phyloP scores from a whole-genome alignment of 192 early-diverging fungal genomes.

The Gorgonomyces haynaldii region DNA sequence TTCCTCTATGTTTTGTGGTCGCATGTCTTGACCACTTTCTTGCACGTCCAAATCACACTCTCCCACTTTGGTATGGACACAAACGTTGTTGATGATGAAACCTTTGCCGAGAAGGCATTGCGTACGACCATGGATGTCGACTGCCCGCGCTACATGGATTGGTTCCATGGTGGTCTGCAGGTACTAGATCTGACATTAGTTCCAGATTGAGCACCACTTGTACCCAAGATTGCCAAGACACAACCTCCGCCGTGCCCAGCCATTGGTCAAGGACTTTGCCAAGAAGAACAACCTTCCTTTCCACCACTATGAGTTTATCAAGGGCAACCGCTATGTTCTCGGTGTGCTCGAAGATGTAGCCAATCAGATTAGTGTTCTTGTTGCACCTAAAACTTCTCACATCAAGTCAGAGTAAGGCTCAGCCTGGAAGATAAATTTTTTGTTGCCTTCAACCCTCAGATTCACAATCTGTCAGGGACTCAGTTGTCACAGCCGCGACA shows the following conservation, averaged over 20 bases:
- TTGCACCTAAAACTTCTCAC: not conserved
- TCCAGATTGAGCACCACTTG: conserved; percentile 91
- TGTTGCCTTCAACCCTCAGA: too few species aligned
- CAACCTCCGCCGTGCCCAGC: conserved; percentile 62
- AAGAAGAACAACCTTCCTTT: conserved; percentile 63
- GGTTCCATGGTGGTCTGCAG: conserved; percentile 96
- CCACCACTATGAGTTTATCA: conserved; percentile 67
- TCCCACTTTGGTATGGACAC: conserved; percentile 91
- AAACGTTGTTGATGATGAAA: conserved; percentile 37
- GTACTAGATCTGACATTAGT: conserved; percentile 28
- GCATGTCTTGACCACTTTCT: conserved; percentile 68
- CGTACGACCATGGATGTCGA: conserved; percentile 94
- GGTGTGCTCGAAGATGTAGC: conserved; percentile 65
- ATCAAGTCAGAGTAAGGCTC: too few species aligned
- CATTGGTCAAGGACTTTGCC: conserved; percentile 61
- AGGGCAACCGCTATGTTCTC: conserved; percentile 70
- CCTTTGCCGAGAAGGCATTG: conserved; percentile 74
- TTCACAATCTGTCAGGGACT: too few species aligned
- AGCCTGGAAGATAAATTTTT: too few species aligned
- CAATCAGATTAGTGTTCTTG: conserved; percentile 41
- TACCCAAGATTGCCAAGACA: conserved; percentile 89
- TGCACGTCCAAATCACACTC: conserved; percentile 94
- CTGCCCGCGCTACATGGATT: conserved; percentile 86
- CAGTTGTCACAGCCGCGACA: too few species aligned
- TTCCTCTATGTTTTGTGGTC: conserved; percentile 63